These are phyloP conservation scores for Hymenotorrendiella dingleyae DNA, from an alignment of 2,329 filamentous ascomycete species.

Conservation along the genomic window DNA sequence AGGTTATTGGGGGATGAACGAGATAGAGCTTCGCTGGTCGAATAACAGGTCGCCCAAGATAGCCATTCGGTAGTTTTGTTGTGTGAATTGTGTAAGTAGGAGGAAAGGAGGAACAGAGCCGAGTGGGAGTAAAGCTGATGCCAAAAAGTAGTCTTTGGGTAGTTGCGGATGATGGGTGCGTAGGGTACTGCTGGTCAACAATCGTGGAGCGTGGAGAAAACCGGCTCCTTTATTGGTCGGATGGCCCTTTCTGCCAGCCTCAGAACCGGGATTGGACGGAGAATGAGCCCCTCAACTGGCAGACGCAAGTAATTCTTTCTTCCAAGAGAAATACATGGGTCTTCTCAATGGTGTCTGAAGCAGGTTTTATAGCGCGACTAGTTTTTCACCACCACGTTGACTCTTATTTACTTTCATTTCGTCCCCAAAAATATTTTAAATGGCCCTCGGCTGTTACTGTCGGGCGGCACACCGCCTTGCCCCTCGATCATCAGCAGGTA, in stretches of 20 bases:
- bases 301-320: no score
- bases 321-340: no score
- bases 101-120: not conserved
- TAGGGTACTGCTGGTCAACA: not conserved
- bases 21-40: slow-evolving; percentile 25
- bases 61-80: slow-evolving; percentile 25
- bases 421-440: no score
- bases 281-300: no score
- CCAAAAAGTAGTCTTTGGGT: not conserved
- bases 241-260: not conserved
- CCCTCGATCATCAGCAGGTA: no score
- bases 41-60: slow-evolving; percentile 18
- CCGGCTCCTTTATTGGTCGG: not conserved
- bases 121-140: not conserved
- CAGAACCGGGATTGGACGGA: not conserved
- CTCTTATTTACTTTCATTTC: no score
- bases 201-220: not conserved
- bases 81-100: not conserved
- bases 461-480: no score
- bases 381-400: no score
- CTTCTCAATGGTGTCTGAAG: no score
- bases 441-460: no score
- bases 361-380: no score
- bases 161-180: not conserved
- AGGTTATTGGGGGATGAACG: slow-evolving; percentile 19